Base-by-base conservation (phyloP, 2,329 filamentous ascomycete genomes). In the Ceratocystis huliohia region DNA sequence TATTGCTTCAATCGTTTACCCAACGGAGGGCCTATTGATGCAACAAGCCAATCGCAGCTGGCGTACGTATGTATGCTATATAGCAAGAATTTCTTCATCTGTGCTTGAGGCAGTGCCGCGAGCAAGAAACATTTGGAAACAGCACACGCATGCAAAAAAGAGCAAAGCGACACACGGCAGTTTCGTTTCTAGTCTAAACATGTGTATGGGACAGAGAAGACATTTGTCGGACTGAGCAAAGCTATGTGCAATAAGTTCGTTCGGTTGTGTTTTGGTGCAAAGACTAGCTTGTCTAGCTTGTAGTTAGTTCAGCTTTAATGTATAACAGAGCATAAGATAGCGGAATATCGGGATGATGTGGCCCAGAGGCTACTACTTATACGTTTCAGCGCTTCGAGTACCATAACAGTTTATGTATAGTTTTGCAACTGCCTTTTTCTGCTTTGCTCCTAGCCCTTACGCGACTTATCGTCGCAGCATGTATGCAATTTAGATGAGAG, bases 401-500 rank as follows among this genome's bases (percentile, higher is more conserved):
- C 37, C 13, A 41, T 15, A 3, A 3, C 37, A 41, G 37, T 13
- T 41, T 41, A 13, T 13, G 37, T 41, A 41, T 13, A 41, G 15
- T 15, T 15, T 41, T 41, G 37, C 37, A 15, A 15, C 37, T 41
- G 37, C 13, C 13, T 41, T 13, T 41, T 41, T 13, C 37, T 41
- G 37, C 10, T 53, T 53, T 53, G 20, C 25, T n/a, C 48, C 48
- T 13, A 53, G 22, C 48, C 48, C 48, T 53, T 25, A 50, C n/a
- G 22, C 48, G n/a, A 57, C 53, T 57, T 33, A 30, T 57, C 10
- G 22, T 33, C 4, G 25, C 20, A 33, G 20, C n/a, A 53, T 20
- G n/a, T 53, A 33, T 30, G 25, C 53, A 57, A 57, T 33, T 57
- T 57, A 57, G 25, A 57, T 33, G 53, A 57, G 53, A 59, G 56